Percentiles rank a stretch among this genome's conserved stretches.
These are phyloP conservation scores for Thraustotheca clavata DNA, from an alignment of 352 stramenopile genomes.

Conservation along the genomic window DNA sequence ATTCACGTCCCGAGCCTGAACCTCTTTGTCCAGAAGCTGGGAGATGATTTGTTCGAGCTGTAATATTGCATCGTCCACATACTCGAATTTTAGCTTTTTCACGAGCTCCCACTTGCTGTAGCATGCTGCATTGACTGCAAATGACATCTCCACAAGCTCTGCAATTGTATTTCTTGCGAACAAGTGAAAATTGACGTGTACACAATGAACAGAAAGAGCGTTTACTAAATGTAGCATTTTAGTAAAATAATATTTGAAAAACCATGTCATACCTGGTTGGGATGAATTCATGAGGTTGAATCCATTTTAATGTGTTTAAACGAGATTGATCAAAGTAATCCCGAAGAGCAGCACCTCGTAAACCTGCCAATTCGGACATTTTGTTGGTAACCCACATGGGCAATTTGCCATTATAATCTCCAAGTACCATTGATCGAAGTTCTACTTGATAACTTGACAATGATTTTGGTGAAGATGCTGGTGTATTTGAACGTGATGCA, in stretches of 20 bases:
- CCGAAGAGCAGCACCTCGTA: conserved; percentile 64
- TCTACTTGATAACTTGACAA: conserved; percentile 9
- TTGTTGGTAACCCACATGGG: conserved; percentile 77
- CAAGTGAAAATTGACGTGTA: conserved; percentile 73
- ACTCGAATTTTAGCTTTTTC: conserved; percentile 70
- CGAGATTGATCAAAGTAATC: conserved; percentile 70
- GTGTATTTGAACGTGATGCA: neutral
- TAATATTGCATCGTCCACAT: conserved; percentile 66
- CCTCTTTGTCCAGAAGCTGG: neutral
- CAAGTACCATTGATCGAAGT: conserved; percentile 17
- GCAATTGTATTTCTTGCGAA: conserved; percentile 83
- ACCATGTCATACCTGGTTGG: conserved; percentile 33
- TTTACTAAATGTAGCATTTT: conserved; percentile 22
- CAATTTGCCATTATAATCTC: conserved; percentile 26
- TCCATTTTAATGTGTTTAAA: conserved; percentile 61
- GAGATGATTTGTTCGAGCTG: conserved; percentile 30
- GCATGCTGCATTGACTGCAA: conserved; percentile 68
- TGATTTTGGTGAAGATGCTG: neutral
- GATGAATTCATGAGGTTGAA: conserved; percentile 56
- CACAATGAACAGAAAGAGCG: conserved; percentile 74
- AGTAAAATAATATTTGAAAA: neutral
- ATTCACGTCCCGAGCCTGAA: neutral
- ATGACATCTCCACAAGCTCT: conserved; percentile 72
- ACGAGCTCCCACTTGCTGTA: conserved; percentile 56
- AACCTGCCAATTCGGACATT: conserved; percentile 63